Evolutionary conservation across 2,329 filamentous ascomycete genomes (phyloP).

Genomic region (Pleomassaria siparia): DNA sequence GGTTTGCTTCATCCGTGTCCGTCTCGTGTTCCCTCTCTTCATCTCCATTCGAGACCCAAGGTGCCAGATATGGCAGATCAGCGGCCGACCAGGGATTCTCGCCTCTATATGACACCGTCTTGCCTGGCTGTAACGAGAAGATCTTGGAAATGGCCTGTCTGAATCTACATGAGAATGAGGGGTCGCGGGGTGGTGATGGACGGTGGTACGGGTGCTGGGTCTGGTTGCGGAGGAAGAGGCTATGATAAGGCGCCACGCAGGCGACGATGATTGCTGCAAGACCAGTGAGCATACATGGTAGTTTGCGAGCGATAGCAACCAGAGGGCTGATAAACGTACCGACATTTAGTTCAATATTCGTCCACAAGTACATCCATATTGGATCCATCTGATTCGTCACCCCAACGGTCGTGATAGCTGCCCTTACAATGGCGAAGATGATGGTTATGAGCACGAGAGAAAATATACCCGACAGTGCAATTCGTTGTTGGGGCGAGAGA

Average conservation of each 20-base stretch:
- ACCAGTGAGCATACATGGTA: not conserved
- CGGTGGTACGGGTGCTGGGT: not conserved
- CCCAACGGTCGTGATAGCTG: slow-evolving; percentile 2
- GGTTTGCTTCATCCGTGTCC: not conserved
- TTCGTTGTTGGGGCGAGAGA: slow-evolving; percentile 3
- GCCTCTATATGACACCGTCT: not conserved
- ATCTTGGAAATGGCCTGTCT: not conserved
- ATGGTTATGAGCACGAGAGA: slow-evolving; percentile 14
- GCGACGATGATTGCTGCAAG: slow-evolving; percentile 10
- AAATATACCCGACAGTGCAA: slow-evolving; percentile 13
- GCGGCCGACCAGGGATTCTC: not conserved
- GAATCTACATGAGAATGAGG: not conserved
- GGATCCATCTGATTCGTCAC: slow-evolving; percentile 8
- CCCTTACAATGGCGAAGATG: slow-evolving; percentile 12
- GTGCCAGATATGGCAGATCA: not conserved
- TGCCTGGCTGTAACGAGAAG: not conserved
- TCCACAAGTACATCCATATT: slow-evolving; percentile 8
- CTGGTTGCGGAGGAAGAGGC: slow-evolving; percentile 8
- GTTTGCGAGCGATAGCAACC: not conserved
- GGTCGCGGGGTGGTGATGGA: not conserved
- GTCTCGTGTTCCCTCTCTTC: not conserved
- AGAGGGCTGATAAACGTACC: slow-evolving; percentile 1
- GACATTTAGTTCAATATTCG: slow-evolving; percentile 5
- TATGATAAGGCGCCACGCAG: slow-evolving; percentile 10
- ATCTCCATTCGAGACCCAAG: not conserved